Evolutionary conservation across 2,329 filamentous ascomycete species (phyloP).

Genomic region (Daldinia sp.): DNA sequence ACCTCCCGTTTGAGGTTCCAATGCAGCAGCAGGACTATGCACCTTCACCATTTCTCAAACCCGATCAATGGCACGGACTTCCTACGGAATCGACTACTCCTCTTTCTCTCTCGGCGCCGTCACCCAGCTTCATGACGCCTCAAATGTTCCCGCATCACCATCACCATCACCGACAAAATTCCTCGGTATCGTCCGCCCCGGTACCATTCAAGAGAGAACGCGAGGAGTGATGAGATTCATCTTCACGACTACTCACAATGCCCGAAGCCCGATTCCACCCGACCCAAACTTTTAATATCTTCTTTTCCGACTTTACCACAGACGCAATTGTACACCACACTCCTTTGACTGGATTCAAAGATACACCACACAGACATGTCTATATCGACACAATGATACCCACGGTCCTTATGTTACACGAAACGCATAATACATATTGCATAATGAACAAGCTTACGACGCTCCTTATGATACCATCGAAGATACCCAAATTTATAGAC

Average conservation of each 20-base stretch:
- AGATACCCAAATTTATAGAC: conserved; percentile 60
- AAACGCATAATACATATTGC: conserved; percentile 50
- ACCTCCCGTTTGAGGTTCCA: conserved; percentile 60
- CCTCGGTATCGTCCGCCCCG: conserved; percentile 52
- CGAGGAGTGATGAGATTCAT: conserved; percentile 42
- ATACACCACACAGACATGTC: conserved; percentile 46
- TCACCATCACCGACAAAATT: conserved; percentile 53
- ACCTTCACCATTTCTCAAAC: conserved; percentile 60
- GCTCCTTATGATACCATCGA: conserved; percentile 54
- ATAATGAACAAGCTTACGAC: conserved; percentile 53
- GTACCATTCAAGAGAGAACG: conserved; percentile 55
- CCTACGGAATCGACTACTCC: conserved; percentile 56
- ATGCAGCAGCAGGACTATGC: conserved; percentile 49
- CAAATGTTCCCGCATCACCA: conserved; percentile 54
- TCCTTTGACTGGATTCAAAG: conserved; percentile 54
- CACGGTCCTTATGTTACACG: conserved; percentile 52
- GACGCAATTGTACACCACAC: conserved; percentile 54
- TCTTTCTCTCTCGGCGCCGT: conserved; percentile 52
- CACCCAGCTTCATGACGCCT: conserved; percentile 52
- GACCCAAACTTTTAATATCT: conserved; percentile 46
- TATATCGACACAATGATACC: conserved; percentile 54
- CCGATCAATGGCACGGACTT: conserved; percentile 58
- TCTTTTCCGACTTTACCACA: conserved; percentile 46
- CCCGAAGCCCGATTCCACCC: conserved; percentile 38
- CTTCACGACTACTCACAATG: conserved; percentile 18